Base-by-base conservation (phyloP, 495 filamentous ascomycete species). In the Penicillium pancosmium region DNA sequence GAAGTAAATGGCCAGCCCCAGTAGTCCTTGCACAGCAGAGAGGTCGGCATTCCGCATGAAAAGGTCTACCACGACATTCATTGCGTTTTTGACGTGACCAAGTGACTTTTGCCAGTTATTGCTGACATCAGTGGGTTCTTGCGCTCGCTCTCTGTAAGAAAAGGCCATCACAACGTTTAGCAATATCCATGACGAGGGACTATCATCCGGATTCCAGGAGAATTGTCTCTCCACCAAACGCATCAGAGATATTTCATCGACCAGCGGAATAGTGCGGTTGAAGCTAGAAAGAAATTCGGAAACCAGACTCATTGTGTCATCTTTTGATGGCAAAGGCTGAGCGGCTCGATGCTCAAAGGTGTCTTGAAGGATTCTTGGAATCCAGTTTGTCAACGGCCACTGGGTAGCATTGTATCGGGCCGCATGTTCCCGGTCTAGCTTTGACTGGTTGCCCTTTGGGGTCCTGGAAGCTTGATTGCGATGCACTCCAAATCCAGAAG, bases 101-200 rank as follows among this genome's bases (percentile, higher is more conserved):
- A 67, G 7, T 3, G 61, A 64, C 5, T n/a, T 49, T 25, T 59
- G 52, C 61, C 65, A 64, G 25, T 54, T 44, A 31, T 55, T 49
- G 34, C 61, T 62, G 6, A 19, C 35, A 23, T 61, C 50, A 2
- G 49, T 33, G 7, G 51, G 18, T 1, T 25, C 34, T 38, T 64
- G 54, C n/a, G 60, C 60, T 34, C 63, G 61, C 55, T 63, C 53
- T 36, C 44, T 57, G n/a, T 63, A 64, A 9, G 65, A 52, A n/a
- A 68, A 60, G 4, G 58, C 64, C 18, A 70, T 43, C 4, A 65
- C 62, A 54, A 70, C 43, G 21, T 66, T 66, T 10, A 67, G 36
- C 5, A 59, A 46, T 19, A 49, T 61, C 64, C 66, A 69, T 58
- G 54, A 66, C 1, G 67, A 67, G 3, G 64, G 56, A 50, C 56